Base-by-base conservation (phyloP, 345 rosid species). In the Salix suchowensis region DNA sequence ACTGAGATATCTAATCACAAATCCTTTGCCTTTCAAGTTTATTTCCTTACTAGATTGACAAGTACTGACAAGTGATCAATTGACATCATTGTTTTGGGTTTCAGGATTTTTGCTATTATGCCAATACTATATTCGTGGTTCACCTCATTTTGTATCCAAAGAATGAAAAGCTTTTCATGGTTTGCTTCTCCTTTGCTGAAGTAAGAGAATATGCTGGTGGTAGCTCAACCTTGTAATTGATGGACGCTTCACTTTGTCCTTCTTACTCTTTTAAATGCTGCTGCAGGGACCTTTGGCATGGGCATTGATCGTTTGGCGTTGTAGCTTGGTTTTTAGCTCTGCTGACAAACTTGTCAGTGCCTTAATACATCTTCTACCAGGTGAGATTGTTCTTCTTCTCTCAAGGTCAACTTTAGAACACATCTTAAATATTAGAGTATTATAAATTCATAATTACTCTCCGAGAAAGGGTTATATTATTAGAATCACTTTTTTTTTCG, bases 151-250 rank as follows among this genome's bases (percentile, higher is more conserved):
- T 95, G 4, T 90, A 88, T 82, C 93, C 97, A 21, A 89, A 82
- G 78, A 87, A 90, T 77, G 97, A 93, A 81, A 95, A 93, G 91
- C 87, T 95, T 74, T 95, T 93, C 86, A 87, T 95, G 98, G 92
- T 93, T 82, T 95, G 98, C 91, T 93, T 93, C 85, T 90, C 98
- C 23, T 95, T 95, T 87, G 94, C 98, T 1, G 98, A 95, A 91
- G 98, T 95, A 83, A 79, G 85, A 39, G 46, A 52, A 62, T 48
- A 39, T 60, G 37, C 71, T 77, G 61, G 23, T 55, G 65, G 34
- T 34, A 55, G 9, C 36, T 73, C 55, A 28, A 34, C 42, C 44
- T 74, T 76, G 44, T 30, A 48, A 21, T 61, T 71, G 67, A 76
- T 75, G 72, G 74, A 66, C 48, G 76, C 28, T 67, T 70, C 40